Evolutionary conservation across 352 stramenopile genomes (phyloP), one percentile per base, ranked within the genome.

Genomic region (Phytophthora cactorum): DNA sequence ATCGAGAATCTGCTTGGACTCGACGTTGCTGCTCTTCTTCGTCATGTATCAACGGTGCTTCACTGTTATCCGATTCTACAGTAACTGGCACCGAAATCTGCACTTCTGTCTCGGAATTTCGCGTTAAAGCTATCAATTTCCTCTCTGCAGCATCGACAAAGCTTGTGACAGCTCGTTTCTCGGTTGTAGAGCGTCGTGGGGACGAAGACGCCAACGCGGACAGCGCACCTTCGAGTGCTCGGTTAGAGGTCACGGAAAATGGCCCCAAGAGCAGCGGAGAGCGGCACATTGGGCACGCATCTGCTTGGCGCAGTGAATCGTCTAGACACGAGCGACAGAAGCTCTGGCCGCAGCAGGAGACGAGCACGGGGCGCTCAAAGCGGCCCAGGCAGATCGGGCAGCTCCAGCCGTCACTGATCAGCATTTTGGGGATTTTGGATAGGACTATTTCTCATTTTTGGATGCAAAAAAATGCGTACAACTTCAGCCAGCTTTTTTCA

Each of bases 271-370:
- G 77, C 70, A 90, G 66, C 59, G 79, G 77, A 41, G 72, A 74
- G 57, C 81, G 77, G 44, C 81, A 90, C 77, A 88, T 80, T 47
- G 81, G 81, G 32, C 81, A 90, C 22, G 79, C 77, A 46, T 90
- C 79, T 5, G 58, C 59, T 32, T 70, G 74, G 1, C 52, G 46
- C 7, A 90, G 77, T 31, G 75, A 72, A 2, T 62, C 72, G 17
- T 86, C 71, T n/a, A 90, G 70, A 65, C 81, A 90, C 43, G 41
- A 60, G 28, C 73, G 64, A 36, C 81, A 90, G 77, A 90, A 90
- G 72, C 81, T 90, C 55, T 88, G 81, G 9, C 81, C 81, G 69
- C 81, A 90, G 59, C 81, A 90, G 8, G 79, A 86, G 31, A 74
- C 72, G 27, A 90, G 75, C 67, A 88, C 75, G 10, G 81, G 81